Evolutionary conservation across 2,329 filamentous ascomycete genomes (phyloP).

Genomic region (Talaromyces sp.): DNA sequence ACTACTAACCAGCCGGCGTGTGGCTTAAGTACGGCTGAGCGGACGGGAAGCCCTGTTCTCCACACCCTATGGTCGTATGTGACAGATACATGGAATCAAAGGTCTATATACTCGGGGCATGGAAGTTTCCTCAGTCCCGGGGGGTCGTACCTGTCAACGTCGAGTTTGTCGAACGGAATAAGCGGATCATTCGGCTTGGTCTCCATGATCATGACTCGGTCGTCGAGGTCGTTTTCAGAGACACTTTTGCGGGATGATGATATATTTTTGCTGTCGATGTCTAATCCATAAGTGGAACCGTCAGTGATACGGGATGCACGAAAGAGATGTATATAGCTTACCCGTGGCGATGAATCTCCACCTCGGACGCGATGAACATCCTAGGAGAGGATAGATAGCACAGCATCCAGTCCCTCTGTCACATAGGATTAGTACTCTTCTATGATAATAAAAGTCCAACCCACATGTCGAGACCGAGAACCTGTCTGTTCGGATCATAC

Average conservation of each 20-base stretch:
- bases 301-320: not conserved
- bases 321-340: conserved; percentile 26
- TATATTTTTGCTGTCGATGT: conserved; percentile 72
- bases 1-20: conserved; percentile 47
- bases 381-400: conserved; percentile 85
- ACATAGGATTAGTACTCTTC: not conserved
- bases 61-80: conserved; percentile 21
- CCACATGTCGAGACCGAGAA: conserved; percentile 73
- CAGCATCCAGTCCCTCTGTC: conserved; percentile 78
- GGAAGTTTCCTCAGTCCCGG: not conserved
- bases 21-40: conserved; percentile 25
- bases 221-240: conserved; percentile 59
- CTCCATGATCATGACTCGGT: conserved; percentile 62
- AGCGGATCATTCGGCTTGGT: conserved; percentile 54
- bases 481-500: conserved; percentile 54
- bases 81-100: not conserved
- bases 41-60: conserved; percentile 24
- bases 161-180: conserved; percentile 57
- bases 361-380: conserved; percentile 60
- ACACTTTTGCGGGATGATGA: conserved; percentile 66
- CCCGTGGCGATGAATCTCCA: conserved; percentile 73
- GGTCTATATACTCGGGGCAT: conserved; percentile 1
- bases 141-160: conserved; percentile 24
- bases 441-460: conserved; percentile 3
- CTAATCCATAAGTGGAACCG: conserved; percentile 32